Percentiles rank a stretch among this genome's conserved stretches.
Conservation (phyloP, 345 rosid species). For the Eucalyptus cloeziana region DNA sequence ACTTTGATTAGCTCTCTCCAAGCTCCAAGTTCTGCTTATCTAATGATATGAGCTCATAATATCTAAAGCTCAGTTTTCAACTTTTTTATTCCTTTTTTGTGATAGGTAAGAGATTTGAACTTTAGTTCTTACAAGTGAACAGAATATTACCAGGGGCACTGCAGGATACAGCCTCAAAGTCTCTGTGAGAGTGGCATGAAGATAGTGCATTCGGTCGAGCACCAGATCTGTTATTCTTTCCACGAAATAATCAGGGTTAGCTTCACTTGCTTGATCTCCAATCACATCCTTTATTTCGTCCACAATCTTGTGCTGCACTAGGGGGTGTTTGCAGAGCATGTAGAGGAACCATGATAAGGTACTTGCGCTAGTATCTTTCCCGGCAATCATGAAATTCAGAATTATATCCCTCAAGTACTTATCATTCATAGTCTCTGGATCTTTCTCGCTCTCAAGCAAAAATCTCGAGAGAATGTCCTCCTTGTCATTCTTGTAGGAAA, state of each 20-base stretch:
- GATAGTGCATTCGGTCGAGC: conserved; percentile 65
- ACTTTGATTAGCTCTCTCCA: neutral
- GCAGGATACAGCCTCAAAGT: conserved; percentile 64
- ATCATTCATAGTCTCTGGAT: conserved; percentile 50
- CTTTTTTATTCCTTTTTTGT: neutral
- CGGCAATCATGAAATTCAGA: conserved; percentile 54
- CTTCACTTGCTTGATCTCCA: neutral
- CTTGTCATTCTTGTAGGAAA: conserved; percentile 26
- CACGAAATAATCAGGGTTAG: conserved; percentile 18
- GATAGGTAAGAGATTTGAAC: neutral
- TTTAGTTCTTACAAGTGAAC: neutral
- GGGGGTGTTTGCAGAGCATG: conserved; percentile 63
- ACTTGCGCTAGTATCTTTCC: conserved; percentile 55
- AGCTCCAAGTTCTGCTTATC: neutral
- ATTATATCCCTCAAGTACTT: conserved; percentile 63
- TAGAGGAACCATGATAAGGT: conserved; percentile 67
- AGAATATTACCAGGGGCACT: conserved; percentile 34
- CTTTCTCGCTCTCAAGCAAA: conserved; percentile 40
- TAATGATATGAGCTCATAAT: neutral
- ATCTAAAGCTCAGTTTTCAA: neutral
- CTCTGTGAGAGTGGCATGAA: conserved; percentile 71
- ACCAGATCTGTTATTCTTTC: conserved; percentile 22
- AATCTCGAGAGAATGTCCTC: conserved; percentile 71
- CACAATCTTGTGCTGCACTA: conserved; percentile 50
- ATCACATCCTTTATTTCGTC: conserved; percentile 40